These are phyloP conservation scores for Kregervanrija fluxuum DNA, from an alignment of 805 yeast genomes.

Conservation along the genomic window DNA sequence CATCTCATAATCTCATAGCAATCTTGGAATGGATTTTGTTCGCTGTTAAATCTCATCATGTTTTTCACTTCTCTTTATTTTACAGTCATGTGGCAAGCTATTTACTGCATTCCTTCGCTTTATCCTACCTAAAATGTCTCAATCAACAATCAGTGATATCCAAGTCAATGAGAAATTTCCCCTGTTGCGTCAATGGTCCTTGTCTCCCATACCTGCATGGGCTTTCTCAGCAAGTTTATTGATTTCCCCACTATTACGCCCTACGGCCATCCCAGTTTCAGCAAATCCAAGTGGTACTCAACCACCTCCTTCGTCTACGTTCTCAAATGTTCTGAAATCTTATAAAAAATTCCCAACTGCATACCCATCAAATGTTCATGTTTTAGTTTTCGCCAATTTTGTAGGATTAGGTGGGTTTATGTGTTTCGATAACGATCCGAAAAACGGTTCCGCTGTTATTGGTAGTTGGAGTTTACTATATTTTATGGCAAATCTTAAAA, in stretches of 20 bases:
- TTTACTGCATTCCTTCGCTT: too few species aligned
- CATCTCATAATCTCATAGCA: too few species aligned
- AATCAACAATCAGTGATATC: too few species aligned
- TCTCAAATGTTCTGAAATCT: neutral
- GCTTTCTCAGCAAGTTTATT: slow-evolving; percentile 31
- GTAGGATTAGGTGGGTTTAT: slow-evolving; percentile 65
- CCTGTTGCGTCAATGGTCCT: slow-evolving; percentile 2
- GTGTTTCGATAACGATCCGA: slow-evolving; percentile 66
- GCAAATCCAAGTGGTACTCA: slow-evolving; percentile 5
- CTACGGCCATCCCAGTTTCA: slow-evolving; percentile 12
- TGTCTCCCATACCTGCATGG: slow-evolving; percentile 44
- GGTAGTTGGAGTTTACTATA: slow-evolving; percentile 79
- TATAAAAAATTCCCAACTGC: slow-evolving; percentile 9
- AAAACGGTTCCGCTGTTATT: slow-evolving; percentile 74
- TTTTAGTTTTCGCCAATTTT: slow-evolving; percentile 51
- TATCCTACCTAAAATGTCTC: too few species aligned
- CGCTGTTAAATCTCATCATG: too few species aligned
- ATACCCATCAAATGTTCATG: slow-evolving; percentile 21
- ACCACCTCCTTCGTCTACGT: slow-evolving; percentile 7
- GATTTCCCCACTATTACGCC: slow-evolving; percentile 17
- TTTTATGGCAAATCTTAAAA: slow-evolving; percentile 60
- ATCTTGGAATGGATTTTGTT: too few species aligned
- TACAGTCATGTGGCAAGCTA: too few species aligned
- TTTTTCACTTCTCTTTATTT: too few species aligned
- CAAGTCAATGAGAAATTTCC: too few species aligned